Conservation (phyloP, 2,329 filamentous ascomycete species). For the Aspergillus sp. region DNA sequence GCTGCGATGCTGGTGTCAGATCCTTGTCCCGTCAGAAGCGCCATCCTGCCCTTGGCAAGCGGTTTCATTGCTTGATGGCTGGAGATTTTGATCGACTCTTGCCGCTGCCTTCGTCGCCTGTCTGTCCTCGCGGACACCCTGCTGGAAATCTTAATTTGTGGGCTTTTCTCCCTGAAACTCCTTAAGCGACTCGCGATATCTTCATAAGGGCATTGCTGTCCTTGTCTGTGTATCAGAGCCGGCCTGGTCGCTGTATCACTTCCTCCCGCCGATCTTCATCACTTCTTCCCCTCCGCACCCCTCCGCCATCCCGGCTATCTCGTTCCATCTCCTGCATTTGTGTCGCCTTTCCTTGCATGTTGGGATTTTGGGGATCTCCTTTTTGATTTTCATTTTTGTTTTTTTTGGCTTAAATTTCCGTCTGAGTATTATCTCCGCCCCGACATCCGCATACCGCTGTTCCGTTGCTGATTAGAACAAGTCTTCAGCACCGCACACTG, state of each 20-base stretch:
- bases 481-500: neutral
- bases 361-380: constrained; percentile 15
- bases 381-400: constrained; percentile 4
- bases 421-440: neutral
- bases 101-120: constrained; percentile 25
- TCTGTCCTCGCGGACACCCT: constrained; percentile 13
- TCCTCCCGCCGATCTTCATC: constrained; percentile 5
- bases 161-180: neutral
- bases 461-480: neutral
- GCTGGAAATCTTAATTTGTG: constrained; percentile 7
- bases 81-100: constrained; percentile 32
- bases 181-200: constrained; percentile 5
- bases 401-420: constrained; percentile 1
- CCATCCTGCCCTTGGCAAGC: constrained; percentile 27
- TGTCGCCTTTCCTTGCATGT: constrained; percentile 4
- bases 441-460: constrained; percentile 3
- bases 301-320: constrained; percentile 9
- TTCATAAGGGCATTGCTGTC: constrained; percentile 3
- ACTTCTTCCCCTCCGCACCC: constrained; percentile 6
- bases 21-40: constrained; percentile 26
- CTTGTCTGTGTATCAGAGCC: neutral
- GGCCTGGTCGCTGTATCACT: neutral
- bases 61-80: constrained; percentile 31
- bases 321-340: constrained; percentile 19
- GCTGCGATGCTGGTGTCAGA: neutral